Evolutionary conservation across 352 stramenopile species (phyloP), one percentile per base, ranked within the genome.

Genomic region (Peronospora destructor): DNA sequence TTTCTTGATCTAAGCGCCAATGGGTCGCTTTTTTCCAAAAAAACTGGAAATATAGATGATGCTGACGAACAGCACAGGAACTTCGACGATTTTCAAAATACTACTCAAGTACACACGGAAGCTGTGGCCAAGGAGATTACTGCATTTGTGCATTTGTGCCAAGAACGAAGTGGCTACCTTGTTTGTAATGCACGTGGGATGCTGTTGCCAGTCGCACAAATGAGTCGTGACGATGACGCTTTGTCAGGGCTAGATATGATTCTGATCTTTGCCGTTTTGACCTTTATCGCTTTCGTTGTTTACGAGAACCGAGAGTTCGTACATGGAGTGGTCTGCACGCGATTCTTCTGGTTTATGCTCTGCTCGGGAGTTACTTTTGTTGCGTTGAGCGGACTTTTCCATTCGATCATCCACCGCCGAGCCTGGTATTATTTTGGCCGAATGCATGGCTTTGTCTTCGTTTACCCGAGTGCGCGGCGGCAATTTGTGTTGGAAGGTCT

Each of bases 401-500:
- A 85, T 50, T 73, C 73, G 14, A 68, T 87, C 42, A 85, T 87
- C 54, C 66, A 83, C 59, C 39, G 38, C 30, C 60, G 56, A 39
- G 48, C 64, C 11, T 59, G 64, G 49, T 81, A 84, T 50, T 79
- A 82, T 54, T 81, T 67, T 17, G 67, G 73, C 25, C 67, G 63
- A 25, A 42, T 76, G 38, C 61, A 76, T 40, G 76, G 76, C 6
- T 53, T 87, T 21, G 66, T 78, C 21, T 72, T 87, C 14, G 62
- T 84, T 45, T 76, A 87, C 42, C 76, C 76, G 30, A 82, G 64
- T 32, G 74, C 64, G 0, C 69, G 74, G 4, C 74, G 75, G 14
- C 76, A 87, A 53, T 87, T 87, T 26, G 63, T 80, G 36, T 49
- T 87, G 38, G 76, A 87, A 39, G 76, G 76, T 0, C 37, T 87